A percentile compares a stretch with the other conserved stretches of the same genome.
Evolutionary conservation across 2,329 filamentous ascomycete species (phyloP).

Genomic region (Sporothrix phasma): DNA sequence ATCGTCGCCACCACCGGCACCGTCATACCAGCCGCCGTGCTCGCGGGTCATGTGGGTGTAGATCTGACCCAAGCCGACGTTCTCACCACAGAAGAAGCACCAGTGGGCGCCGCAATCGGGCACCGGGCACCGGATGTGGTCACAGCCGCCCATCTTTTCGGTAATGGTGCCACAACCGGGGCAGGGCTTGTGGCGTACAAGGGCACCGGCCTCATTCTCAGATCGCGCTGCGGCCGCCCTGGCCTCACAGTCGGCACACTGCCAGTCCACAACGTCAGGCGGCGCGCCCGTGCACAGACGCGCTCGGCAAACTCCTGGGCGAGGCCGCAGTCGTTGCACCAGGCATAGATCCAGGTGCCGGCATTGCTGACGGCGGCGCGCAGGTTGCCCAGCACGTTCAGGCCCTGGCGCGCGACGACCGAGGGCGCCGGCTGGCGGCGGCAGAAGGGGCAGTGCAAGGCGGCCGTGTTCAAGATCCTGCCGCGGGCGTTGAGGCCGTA

Average conservation of each 20-base stretch:
- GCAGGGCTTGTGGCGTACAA: slow-evolving; percentile 22
- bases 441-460: slow-evolving; percentile 42
- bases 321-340: slow-evolving; percentile 35
- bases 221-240: slow-evolving; percentile 26
- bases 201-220: too few relatives aligned
- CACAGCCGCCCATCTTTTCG: slow-evolving; percentile 36
- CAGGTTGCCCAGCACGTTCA: slow-evolving; percentile 31
- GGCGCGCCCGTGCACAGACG: slow-evolving; percentile 34
- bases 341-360: slow-evolving; percentile 38
- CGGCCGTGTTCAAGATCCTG: slow-evolving; percentile 36
- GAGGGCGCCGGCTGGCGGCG: slow-evolving; percentile 32
- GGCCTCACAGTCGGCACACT: slow-evolving; percentile 32
- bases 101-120: slow-evolving; percentile 32
- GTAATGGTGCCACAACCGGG: slow-evolving; percentile 32
- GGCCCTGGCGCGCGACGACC: slow-evolving; percentile 26
- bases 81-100: slow-evolving; percentile 36
- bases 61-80: background rate
- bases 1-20: too few relatives aligned
- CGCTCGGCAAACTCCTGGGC: slow-evolving; percentile 35
- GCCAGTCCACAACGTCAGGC: slow-evolving; percentile 30
- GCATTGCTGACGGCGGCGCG: slow-evolving; percentile 30
- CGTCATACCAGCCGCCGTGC: slow-evolving; percentile 13
- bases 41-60: slow-evolving; percentile 19
- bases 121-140: slow-evolving; percentile 34
- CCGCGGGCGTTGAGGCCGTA: slow-evolving; percentile 37